Evolutionary conservation across 2,329 filamentous ascomycete species (phyloP), one percentile per base, ranked within the genome.

Genomic region (Colletotrichum karsti): DNA sequence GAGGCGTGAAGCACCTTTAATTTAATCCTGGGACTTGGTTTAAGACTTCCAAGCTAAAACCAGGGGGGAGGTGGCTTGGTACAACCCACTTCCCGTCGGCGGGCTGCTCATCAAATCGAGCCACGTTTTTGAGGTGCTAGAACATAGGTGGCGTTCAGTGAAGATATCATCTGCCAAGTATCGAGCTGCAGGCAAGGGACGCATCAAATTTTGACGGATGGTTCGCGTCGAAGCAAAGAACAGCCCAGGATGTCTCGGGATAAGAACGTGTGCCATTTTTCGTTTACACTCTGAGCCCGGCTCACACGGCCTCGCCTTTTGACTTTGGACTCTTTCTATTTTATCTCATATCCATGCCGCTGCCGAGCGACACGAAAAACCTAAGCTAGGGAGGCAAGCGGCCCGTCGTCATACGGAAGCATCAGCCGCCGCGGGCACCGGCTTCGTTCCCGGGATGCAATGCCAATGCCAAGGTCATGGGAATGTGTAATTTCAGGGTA

Each of bases 401-500:
- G 42, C 42, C 53, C 41, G 35, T 37, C 33, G 56, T 59, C 50
- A 26, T 10, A 35, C 9, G 22, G 46, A 54, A 37, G 44, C 56
- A 44, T 53, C 60, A 41, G 42, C 64, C 37, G 44, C 46, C 46
- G 46, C 46, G 24, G 46, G 28, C 28, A 18, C 53, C 54, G 60
- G 64, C 53, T 64, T 53, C 20, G 33, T 64, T 54, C 39, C 53
- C 42, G 42, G 44, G 53, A 37, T 12, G 10, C 28, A 37, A 44
- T n/a, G n/a, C n/a, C n/a, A 58, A 39, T 58, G 10, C 53, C 28
- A 33, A 24, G 30, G 33, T 24, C 7, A 26, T 42, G 18, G n/a
- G 9, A 15, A 39, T 51, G 30, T 28, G 59, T 64, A 69, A 62
- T 69, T n/a, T 67, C 26, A 50, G 66, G 66, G 66, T 69, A 67